phyloP scores from a whole-genome alignment of 2,329 filamentous ascomycete genomes.

The Phialocephala sp. region DNA sequence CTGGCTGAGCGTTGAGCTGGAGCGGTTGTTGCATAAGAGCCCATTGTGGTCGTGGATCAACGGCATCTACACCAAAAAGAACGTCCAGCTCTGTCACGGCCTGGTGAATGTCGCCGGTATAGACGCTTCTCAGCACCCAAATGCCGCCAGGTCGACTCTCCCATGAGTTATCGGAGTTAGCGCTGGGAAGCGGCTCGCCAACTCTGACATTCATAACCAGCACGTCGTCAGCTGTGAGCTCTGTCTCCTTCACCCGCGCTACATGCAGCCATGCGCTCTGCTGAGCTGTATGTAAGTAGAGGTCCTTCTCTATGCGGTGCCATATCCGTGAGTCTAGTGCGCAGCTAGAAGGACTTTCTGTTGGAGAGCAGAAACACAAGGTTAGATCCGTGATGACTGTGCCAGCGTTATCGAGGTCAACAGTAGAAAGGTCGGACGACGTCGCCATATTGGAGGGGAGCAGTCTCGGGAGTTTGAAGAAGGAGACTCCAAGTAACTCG shows the following conservation, averaged over 20 bases:
- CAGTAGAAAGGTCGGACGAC: background rate
- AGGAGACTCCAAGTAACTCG: constrained; percentile 26
- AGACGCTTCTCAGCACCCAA: constrained; percentile 59
- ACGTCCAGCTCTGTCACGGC: constrained; percentile 71
- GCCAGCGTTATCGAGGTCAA: constrained; percentile 30
- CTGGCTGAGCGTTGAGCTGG: constrained; percentile 42
- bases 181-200: constrained; percentile 60
- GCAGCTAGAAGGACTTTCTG: constrained; percentile 35
- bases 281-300: constrained; percentile 68
- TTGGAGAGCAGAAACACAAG: constrained; percentile 38
- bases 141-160: constrained; percentile 67
- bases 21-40: constrained; percentile 45
- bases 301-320: constrained; percentile 71
- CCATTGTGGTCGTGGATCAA: constrained; percentile 87
- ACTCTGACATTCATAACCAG: constrained; percentile 69
- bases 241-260: constrained; percentile 69
- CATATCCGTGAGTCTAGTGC: constrained; percentile 48
- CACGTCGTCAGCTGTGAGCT: constrained; percentile 60
- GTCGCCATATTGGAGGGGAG: background rate
- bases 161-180: constrained; percentile 59
- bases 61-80: constrained; percentile 73
- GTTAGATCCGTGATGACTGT: constrained; percentile 45
- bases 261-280: constrained; percentile 70
- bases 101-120: constrained; percentile 50
- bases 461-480: background rate